phyloP scores from a whole-genome alignment of 805 yeast species.

The Wickerhamomyces alni region DNA sequence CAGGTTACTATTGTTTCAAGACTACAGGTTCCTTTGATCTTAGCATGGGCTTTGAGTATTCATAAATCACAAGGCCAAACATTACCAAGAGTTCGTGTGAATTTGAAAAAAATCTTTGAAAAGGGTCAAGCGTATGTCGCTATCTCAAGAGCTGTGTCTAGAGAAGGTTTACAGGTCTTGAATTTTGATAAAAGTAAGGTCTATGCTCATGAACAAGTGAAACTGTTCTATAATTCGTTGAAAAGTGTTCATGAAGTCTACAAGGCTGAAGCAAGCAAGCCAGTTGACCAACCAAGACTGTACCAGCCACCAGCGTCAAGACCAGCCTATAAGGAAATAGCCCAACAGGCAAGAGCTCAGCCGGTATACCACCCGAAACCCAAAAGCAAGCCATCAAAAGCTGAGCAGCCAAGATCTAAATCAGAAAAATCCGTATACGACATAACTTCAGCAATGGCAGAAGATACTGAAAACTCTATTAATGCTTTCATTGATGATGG shows the following conservation, averaged over 20 bases:
- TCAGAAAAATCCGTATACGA: no score
- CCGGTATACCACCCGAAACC: no score
- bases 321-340: no score
- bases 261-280: no score
- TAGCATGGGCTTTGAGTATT: slow-evolving; percentile 96
- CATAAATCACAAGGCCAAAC: slow-evolving; percentile 97
- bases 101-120: slow-evolving; percentile 71
- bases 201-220: slow-evolving; percentile 64
- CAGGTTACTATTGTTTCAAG: slow-evolving; percentile 66
- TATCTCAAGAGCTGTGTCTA: slow-evolving; percentile 77
- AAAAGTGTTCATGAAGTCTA: slow-evolving; percentile 23
- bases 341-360: no score
- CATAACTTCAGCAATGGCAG: no score
- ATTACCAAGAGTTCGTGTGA: slow-evolving; percentile 67
- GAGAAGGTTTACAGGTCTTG: slow-evolving; percentile 76
- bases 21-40: slow-evolving; percentile 75
- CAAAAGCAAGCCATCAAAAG: no score
- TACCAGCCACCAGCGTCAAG: no score
- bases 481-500: background rate
- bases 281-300: no score
- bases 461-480: no score
- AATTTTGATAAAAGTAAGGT: slow-evolving; percentile 65
- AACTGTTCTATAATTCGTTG: slow-evolving; percentile 56
- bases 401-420: no score
- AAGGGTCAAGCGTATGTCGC: slow-evolving; percentile 97